Evolutionary conservation across 2,329 filamentous ascomycete species (phyloP).

Genomic region (Colletotrichum tofieldiae): DNA sequence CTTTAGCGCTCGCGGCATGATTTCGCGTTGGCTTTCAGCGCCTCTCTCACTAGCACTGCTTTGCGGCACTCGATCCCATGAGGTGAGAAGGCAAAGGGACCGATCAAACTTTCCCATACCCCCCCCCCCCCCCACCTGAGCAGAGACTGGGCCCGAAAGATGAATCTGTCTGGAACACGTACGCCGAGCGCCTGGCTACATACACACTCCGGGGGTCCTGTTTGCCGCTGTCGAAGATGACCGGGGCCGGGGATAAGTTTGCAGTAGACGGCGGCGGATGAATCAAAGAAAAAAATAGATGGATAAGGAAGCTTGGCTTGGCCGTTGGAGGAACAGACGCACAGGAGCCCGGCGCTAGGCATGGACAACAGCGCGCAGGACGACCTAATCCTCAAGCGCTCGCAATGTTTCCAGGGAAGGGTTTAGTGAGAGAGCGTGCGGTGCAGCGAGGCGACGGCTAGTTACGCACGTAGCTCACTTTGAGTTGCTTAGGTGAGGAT

Average conservation of each 20-base stretch:
- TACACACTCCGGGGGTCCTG: constrained; percentile 20
- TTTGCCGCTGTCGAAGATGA: constrained; percentile 18
- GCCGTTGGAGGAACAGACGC: constrained; percentile 22
- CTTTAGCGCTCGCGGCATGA: background rate
- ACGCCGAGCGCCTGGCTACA: constrained; percentile 3
- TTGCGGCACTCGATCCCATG: background rate
- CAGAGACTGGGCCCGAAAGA: constrained; percentile 30
- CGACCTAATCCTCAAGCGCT: constrained; percentile 29
- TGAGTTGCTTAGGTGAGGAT: constrained; percentile 42
- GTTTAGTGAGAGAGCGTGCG: constrained; percentile 39
- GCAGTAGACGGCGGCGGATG: constrained; percentile 25
- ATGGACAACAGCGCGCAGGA: constrained; percentile 22
- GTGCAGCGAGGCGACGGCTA: constrained; percentile 34
- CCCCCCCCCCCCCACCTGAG: constrained; percentile 31
- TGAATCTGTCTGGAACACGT: constrained; percentile 37
- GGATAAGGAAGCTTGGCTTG: constrained; percentile 29
- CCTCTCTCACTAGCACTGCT: background rate
- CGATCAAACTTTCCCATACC: constrained; percentile 26
- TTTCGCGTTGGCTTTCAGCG: background rate
- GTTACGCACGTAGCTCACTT: constrained; percentile 17
- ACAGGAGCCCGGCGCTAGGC: constrained; percentile 4
- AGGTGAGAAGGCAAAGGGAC: background rate
- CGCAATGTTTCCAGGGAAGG: constrained; percentile 41
- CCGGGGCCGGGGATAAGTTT: constrained; percentile 5
- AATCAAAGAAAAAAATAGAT: constrained; percentile 22